These are phyloP conservation scores for sorghum (Sorghum bicolor) DNA, from an alignment of 176 grass and related monocot species.

Conservation along the genomic window Sorghum_bicolor_NCBIv3 NC_012870.2:61585001-61585500, in stretches of 20 bases:
- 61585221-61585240: not conserved
- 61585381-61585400: not conserved
- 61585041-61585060: not conserved
- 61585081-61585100: not conserved
- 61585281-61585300: not conserved
- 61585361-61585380: not conserved
- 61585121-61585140: not conserved
- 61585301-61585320: not conserved
- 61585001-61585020: not conserved
- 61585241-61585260: not conserved
- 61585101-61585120: not conserved
- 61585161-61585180: not conserved
- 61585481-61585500: not conserved
- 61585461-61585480: not conserved
- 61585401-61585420: not conserved
- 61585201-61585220: not conserved
- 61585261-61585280: not conserved
- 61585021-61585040: not conserved
- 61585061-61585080: not conserved
- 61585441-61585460: not conserved
- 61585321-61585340: not conserved
- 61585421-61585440: not conserved
- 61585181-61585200: not conserved
- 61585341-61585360: not conserved
- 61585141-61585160: not conserved